Base-by-base conservation (phyloP, 345 rosid species). In the Linum lewisii region DNA sequence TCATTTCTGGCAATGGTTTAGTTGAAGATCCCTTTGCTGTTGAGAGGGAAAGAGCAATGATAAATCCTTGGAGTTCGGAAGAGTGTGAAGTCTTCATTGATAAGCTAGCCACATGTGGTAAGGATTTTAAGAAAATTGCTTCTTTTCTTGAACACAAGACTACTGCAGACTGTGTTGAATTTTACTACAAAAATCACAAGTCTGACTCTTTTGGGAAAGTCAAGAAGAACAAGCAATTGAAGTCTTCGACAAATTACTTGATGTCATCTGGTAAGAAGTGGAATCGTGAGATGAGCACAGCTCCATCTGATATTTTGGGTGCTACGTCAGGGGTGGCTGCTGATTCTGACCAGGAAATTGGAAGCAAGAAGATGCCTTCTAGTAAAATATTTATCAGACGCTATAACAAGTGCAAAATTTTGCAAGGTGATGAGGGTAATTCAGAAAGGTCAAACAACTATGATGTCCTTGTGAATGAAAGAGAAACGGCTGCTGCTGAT, bases 161-260 rank as follows among this genome's bases (percentile, higher is more conserved):
- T 44, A 89, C 90, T 71, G 97, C 99, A 20, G 97, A 87, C 71
- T 94, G 99, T 68, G 83, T 94, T 44, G 87, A 90, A 68, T 94
- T 90, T 73, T 94, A 94, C 75, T 94, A 90, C 81, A 94, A 90
- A 69, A 94, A 94, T 68, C 99, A 87, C 78, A 94, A 94, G 66
- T 85, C 97, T 64, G 99, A 85, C 73, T 69, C 76, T 72, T 90
- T 94, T 76, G 80, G 80, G 81, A 88, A 78, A 70, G 80, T 82
- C 51, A 88, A 84, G 85, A 92, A 83, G 84, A 80, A 77, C 54
- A 81, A 85, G 79, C 80, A 72, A 60, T 75, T 69, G 62, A 89
- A 83, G 77, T 59, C 87, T 19, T 72, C 82, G 53, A 70, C 77
- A 42, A 75, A 81, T 47, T 84, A 82, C 65, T 66, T 84, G 80